phyloP scores from a whole-genome alignment of 2,329 filamentous ascomycete genomes.

The Cladosporium sp. region DNA sequence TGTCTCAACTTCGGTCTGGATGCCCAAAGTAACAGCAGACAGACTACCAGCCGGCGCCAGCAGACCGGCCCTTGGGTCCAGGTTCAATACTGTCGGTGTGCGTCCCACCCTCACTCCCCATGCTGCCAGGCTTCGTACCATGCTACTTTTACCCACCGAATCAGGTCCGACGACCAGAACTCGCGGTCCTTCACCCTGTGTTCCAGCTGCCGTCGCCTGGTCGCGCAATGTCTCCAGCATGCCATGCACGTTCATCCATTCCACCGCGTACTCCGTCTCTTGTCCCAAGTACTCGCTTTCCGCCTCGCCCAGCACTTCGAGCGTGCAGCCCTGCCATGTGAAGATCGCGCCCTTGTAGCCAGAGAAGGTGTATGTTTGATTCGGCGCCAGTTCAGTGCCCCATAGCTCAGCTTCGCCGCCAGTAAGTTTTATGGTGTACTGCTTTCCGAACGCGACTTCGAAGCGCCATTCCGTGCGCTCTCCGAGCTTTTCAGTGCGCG shows the following conservation, averaged over 20 bases:
- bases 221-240: conserved; percentile 74
- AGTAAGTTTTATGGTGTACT: conserved; percentile 60
- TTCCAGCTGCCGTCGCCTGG: conserved; percentile 46
- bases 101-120: conserved; percentile 79
- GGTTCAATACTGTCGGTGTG: conserved; percentile 79
- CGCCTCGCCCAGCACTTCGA: conserved; percentile 75
- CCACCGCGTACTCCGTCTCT: conserved; percentile 74
- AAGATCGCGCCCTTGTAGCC: conserved; percentile 85
- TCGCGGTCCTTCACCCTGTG: conserved; percentile 63
- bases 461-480: conserved; percentile 51
- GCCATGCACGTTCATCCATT: conserved; percentile 84
- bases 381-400: conserved; percentile 85
- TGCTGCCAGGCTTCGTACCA: conserved; percentile 63
- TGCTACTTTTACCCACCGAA: conserved; percentile 68
- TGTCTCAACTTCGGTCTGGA: conserved; percentile 83
- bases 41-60: conserved; percentile 68
- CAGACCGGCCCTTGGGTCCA: conserved; percentile 73
- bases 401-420: conserved; percentile 89
- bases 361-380: conserved; percentile 77
- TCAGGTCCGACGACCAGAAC: conserved; percentile 80
- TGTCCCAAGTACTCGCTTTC: conserved; percentile 70
- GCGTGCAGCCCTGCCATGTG: conserved; percentile 85
- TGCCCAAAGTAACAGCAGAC: conserved; percentile 82
- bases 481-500: conserved; percentile 46
- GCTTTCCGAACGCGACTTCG: conserved; percentile 40